Evolutionary conservation across 2,329 filamentous ascomycete genomes (phyloP).

Genomic region (Exserohilum rostratum): DNA sequence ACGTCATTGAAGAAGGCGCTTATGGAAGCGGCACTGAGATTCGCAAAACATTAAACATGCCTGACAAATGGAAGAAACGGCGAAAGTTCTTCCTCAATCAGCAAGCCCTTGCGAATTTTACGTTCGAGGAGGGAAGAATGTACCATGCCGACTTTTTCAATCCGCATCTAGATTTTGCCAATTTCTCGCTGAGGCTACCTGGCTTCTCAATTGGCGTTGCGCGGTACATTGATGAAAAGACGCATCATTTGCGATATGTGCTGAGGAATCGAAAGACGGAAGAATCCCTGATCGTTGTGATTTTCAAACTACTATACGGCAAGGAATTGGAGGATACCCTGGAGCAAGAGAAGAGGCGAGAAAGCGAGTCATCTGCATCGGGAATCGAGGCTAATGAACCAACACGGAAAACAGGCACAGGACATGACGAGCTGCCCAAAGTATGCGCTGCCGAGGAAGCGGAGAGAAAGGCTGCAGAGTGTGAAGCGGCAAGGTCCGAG

Average conservation of each 20-base stretch:
- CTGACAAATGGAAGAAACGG: slow-evolving; percentile 51
- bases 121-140: slow-evolving; percentile 52
- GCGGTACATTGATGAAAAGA: slow-evolving; percentile 56
- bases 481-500: background rate
- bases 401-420: background rate
- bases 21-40: slow-evolving; percentile 45
- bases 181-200: slow-evolving; percentile 53
- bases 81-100: slow-evolving; percentile 52
- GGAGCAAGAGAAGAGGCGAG: slow-evolving; percentile 13
- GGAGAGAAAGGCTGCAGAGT: background rate
- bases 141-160: slow-evolving; percentile 58
- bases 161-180: slow-evolving; percentile 56
- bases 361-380: background rate
- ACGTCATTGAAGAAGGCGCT: slow-evolving; percentile 50
- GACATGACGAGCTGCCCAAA: slow-evolving; percentile 3
- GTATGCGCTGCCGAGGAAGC: slow-evolving; percentile 2
- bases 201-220: slow-evolving; percentile 54
- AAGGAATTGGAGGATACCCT: slow-evolving; percentile 48
- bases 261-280: slow-evolving; percentile 51
- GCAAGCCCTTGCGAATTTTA: slow-evolving; percentile 45
- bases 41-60: slow-evolving; percentile 43
- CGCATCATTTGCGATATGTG: slow-evolving; percentile 54
- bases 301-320: slow-evolving; percentile 55
- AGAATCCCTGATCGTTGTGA: slow-evolving; percentile 53
- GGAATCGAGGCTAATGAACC: background rate